Evolutionary conservation across 108 stramenopile genomes (phyloP).

Genomic region (Seminavis robusta): DNA sequence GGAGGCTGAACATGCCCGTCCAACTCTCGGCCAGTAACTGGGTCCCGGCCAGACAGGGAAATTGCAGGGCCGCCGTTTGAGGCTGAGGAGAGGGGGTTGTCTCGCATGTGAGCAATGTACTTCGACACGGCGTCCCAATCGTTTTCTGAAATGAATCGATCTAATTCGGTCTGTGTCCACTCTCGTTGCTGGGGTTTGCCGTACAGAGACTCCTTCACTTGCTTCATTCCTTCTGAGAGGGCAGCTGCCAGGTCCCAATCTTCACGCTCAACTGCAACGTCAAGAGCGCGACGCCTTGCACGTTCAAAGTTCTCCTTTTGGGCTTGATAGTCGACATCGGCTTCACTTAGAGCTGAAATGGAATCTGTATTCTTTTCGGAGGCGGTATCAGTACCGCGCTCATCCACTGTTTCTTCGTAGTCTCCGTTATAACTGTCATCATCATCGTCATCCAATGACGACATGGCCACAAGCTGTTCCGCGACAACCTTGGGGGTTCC

Average conservation of each 20-base stretch:
- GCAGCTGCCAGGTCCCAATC: slow-evolving; percentile 51
- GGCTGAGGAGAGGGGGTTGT: background rate
- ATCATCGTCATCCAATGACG: slow-evolving; percentile 1
- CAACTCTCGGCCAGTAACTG: too few species aligned
- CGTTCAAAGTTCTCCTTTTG: slow-evolving; percentile 32
- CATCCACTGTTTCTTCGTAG: slow-evolving; percentile 19
- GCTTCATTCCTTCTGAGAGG: slow-evolving; percentile 30
- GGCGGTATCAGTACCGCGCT: slow-evolving; percentile 3
- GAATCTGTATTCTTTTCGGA: slow-evolving; percentile 23
- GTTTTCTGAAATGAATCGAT: slow-evolving; percentile 72
- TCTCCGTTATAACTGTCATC: slow-evolving; percentile 10
- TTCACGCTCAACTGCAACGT: slow-evolving; percentile 47
- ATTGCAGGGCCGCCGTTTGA: background rate
- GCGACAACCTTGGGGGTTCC: too few species aligned
- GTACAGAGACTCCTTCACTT: slow-evolving; percentile 3
- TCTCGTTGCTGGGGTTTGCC: slow-evolving; percentile 5
- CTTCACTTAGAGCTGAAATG: slow-evolving; percentile 45
- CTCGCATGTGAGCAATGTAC: slow-evolving; percentile 68
- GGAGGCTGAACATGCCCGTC: too few species aligned
- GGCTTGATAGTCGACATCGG: slow-evolving; percentile 31
- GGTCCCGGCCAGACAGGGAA: too few species aligned
- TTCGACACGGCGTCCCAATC: slow-evolving; percentile 73
- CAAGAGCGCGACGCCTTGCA: slow-evolving; percentile 33
- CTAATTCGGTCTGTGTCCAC: slow-evolving; percentile 67
- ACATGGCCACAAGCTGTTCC: too few species aligned